Percentiles rank a stretch among this genome's conserved stretches.
phyloP scores from a whole-genome alignment of 164 flowering plant species.

The Amborella trichopoda region DNA sequence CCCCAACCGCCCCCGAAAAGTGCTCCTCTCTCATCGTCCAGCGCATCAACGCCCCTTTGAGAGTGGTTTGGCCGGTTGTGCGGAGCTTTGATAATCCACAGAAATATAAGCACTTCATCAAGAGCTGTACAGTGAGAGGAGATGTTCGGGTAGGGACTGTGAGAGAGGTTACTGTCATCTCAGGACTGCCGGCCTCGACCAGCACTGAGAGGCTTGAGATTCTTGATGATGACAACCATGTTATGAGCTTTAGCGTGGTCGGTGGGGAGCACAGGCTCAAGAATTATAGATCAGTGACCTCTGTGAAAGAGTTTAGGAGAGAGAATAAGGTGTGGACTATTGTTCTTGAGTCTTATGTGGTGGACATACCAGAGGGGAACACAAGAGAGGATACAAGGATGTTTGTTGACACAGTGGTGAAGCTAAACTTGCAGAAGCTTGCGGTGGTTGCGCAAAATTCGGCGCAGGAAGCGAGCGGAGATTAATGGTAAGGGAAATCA shows the following conservation, averaged over 20 bases:
- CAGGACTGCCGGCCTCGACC: slow-evolving; percentile 71
- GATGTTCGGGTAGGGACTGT: slow-evolving; percentile 64
- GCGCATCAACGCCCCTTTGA: slow-evolving; percentile 46
- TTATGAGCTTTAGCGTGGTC: slow-evolving; percentile 61
- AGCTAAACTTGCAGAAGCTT: slow-evolving; percentile 61
- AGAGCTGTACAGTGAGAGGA: slow-evolving; percentile 44
- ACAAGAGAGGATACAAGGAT: slow-evolving; percentile 68
- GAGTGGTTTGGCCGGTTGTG: slow-evolving; percentile 54
- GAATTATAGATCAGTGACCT: slow-evolving; percentile 56
- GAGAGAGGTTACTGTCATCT: slow-evolving; percentile 55
- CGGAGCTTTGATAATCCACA: slow-evolving; percentile 64
- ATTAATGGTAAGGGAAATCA: too few species aligned
- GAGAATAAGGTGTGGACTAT: slow-evolving; percentile 41
- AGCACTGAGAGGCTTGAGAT: slow-evolving; percentile 70
- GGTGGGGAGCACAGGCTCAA: slow-evolving; percentile 68
- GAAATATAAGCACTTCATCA: slow-evolving; percentile 73
- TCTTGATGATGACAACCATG: slow-evolving; percentile 50
- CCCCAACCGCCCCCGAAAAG: slow-evolving; percentile 14
- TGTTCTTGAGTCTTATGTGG: slow-evolving; percentile 61
- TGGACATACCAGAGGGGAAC: slow-evolving; percentile 76
- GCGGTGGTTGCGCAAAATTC: slow-evolving; percentile 25
- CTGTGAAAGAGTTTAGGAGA: slow-evolving; percentile 39
- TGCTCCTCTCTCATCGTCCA: slow-evolving; percentile 57
- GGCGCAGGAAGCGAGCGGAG: too few species aligned
- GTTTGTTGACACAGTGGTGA: slow-evolving; percentile 68